Evolutionary conservation across 1,139 yeast species (phyloP), one percentile per base, ranked within the genome.

Genomic region (Diutina rugosa): DNA sequence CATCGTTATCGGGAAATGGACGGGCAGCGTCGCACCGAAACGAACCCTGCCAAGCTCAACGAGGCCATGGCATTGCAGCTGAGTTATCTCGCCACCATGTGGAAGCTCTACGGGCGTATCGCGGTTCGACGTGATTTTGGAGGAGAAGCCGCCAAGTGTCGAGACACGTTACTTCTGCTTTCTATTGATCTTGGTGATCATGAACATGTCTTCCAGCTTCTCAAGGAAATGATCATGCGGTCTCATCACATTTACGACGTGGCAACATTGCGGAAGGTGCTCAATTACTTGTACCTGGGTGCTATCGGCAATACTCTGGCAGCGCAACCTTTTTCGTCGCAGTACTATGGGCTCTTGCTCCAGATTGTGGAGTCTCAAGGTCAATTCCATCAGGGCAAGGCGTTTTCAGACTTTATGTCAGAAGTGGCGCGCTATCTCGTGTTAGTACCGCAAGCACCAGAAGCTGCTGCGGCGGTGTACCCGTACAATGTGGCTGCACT

Each of bases 111-210:
- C 59, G 64, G 72, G 54, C 66, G 70, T 57, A 65, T 72, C 54
- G 72, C 76, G 12, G 67, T 74, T 8, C 67, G 80, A 56, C 69
- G 69, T 56, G 79, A 76, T 59, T 74, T 67, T 59, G 74, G 71
- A 18, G 51, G 51, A 12, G 44, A 6, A 10, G 29, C 45, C 7
- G 57, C 56, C 9, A 45, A 63, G 45, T 67, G 73, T 55, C 71
- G 75, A 54, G 76, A 73, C 56, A 57, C 62, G 32, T 61, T 75
- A 16, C 63, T 76, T 29, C 63, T 73, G 0, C 61, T 72, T 26
- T 64, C 72, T 49, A 66, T 76, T 32, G 73, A 70, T 56, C 59
- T 68, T 48, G 72, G 73, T 8, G 79, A 76, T 58, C 73, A 69
- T 57, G 70, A 72, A 56, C 65, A 65, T 18, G 65, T 72, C 14